A percentile compares a stretch with the other conserved stretches of the same genome.
phyloP scores from a whole-genome alignment of 2,329 filamentous ascomycete genomes.

The Colletotrichum theobromicola region DNA sequence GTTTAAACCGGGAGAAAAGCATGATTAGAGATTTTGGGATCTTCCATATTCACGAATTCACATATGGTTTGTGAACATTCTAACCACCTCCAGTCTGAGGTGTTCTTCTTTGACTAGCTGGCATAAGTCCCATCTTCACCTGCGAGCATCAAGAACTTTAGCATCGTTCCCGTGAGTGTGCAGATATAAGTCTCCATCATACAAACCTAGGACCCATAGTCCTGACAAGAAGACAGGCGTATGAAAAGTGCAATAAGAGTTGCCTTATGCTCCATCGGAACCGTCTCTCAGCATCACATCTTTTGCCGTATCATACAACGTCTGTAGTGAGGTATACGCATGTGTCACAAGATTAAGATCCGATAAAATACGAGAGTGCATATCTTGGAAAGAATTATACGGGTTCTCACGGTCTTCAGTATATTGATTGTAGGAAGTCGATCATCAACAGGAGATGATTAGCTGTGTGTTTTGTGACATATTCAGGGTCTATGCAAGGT shows the following conservation, averaged over 20 bases:
- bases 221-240: fast-evolving
- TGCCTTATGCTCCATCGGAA: background rate
- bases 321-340: background rate
- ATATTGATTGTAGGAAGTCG: fast-evolving
- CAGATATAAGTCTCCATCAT: background rate
- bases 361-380: too few species aligned
- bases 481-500: fast-evolving
- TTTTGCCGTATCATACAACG: background rate
- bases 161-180: too few species aligned
- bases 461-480: background rate
- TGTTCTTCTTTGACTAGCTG: too few species aligned
- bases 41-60: background rate
- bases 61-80: too few species aligned
- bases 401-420: fast-evolving
- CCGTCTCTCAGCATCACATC: background rate
- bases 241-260: background rate
- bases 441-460: fast-evolving
- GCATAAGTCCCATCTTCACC: background rate
- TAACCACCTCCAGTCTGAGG: too few species aligned
- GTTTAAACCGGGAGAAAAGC: background rate
- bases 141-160: too few species aligned
- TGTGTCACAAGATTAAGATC: too few species aligned
- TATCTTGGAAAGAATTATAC: fast-evolving
- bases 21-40: background rate
- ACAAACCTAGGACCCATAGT: background rate